These are phyloP conservation scores for Tetracentron sinense DNA, from an alignment of 164 flowering plant genomes.

Conservation along the genomic window DNA sequence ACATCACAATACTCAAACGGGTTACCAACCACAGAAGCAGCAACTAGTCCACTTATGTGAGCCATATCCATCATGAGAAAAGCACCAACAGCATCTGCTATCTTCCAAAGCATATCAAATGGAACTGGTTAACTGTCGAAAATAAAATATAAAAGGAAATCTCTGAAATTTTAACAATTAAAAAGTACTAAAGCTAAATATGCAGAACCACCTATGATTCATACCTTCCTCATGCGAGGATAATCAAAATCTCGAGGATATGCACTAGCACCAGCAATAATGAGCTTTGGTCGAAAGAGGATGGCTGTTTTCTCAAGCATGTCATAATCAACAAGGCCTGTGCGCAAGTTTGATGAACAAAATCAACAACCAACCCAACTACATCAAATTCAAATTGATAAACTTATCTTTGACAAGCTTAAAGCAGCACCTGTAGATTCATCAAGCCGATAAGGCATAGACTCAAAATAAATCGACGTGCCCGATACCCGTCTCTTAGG, in stretches of 20 bases:
- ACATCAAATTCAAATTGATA: not conserved
- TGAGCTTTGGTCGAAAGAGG: slow-evolving; percentile 85
- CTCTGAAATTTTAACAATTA: not conserved
- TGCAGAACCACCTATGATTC: slow-evolving; percentile 4
- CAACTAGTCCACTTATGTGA: slow-evolving; percentile 92
- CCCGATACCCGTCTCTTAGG: slow-evolving; percentile 86
- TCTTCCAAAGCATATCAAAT: slow-evolving; percentile 37
- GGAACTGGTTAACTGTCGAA: slow-evolving; percentile 8
- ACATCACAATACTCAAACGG: slow-evolving; percentile 94
- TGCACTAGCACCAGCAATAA: slow-evolving; percentile 96
- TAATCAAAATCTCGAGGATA: slow-evolving; percentile 95
- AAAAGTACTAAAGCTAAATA: not conserved
- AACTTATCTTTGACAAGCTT: not conserved
- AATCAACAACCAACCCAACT: not conserved
- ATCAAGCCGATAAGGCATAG: slow-evolving; percentile 91
- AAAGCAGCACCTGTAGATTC: slow-evolving; percentile 66
- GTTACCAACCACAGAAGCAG: slow-evolving; percentile 86
- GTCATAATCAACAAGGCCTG: slow-evolving; percentile 88
- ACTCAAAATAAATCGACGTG: slow-evolving; percentile 88
- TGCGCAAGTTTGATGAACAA: slow-evolving; percentile 1
- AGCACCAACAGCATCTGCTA: slow-evolving; percentile 89
- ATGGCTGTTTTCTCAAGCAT: slow-evolving; percentile 93
- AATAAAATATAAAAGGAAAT: not conserved
- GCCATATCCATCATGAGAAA: slow-evolving; percentile 99
- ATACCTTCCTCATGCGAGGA: slow-evolving; percentile 88